Conservation (phyloP, 2,329 filamentous ascomycete species). For the Sclerotiophoma versabilis region DNA sequence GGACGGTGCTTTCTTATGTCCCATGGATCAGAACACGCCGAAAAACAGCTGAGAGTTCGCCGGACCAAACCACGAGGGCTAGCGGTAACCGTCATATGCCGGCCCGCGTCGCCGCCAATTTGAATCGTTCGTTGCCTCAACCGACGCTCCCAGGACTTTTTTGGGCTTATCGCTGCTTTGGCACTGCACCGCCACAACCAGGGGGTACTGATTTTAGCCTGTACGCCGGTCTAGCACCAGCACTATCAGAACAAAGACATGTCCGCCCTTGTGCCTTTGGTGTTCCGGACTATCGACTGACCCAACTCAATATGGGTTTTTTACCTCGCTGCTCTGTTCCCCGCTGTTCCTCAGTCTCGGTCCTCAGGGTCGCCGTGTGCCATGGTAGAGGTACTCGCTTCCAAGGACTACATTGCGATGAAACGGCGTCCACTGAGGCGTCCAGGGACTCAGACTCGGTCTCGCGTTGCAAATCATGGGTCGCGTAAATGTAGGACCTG, state of each 20-base stretch:
- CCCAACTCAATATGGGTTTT: constrained; percentile 1
- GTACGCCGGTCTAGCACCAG: background rate
- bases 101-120: constrained; percentile 7
- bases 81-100: background rate
- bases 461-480: background rate
- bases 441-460: background rate
- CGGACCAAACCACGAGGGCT: constrained; percentile 9
- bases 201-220: background rate
- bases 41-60: background rate
- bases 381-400: constrained; percentile 20
- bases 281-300: constrained; percentile 16
- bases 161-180: constrained; percentile 11
- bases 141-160: background rate
- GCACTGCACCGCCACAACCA: constrained; percentile 17
- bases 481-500: background rate
- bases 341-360: constrained; percentile 7
- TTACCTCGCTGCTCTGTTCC: background rate
- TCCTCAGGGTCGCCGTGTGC: constrained; percentile 1
- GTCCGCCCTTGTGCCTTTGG: constrained; percentile 9
- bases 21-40: background rate
- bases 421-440: background rate
- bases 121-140: constrained; percentile 10
- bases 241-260: constrained; percentile 9
- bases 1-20: background rate
- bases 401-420: background rate